These are phyloP conservation scores for Gynandropsis gynandra DNA, from an alignment of 345 rosid species.

Conservation along the genomic window DNA sequence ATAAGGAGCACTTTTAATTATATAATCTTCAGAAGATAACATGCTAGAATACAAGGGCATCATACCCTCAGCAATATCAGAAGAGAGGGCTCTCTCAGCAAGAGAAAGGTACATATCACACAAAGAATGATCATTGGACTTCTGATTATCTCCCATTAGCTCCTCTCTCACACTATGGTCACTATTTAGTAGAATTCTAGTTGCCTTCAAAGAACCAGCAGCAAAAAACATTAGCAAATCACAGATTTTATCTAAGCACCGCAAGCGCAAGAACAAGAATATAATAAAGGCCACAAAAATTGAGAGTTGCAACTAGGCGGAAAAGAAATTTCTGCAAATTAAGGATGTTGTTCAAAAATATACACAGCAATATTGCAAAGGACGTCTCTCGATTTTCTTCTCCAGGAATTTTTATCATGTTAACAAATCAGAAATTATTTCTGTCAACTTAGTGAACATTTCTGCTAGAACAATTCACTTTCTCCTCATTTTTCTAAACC, in stretches of 20 bases:
- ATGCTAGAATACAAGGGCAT: constrained; percentile 16
- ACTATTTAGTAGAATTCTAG: constrained; percentile 49
- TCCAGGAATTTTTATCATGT: not conserved
- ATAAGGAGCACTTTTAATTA: constrained; percentile 1
- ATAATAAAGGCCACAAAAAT: not conserved
- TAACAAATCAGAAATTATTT: constrained; percentile 1
- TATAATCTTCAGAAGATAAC: not conserved
- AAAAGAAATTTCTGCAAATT: constrained; percentile 11
- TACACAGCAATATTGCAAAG: constrained; percentile 4
- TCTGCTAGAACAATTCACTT: constrained; percentile 10
- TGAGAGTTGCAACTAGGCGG: constrained; percentile 10
- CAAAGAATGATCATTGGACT: constrained; percentile 35
- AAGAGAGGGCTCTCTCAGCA: constrained; percentile 44
- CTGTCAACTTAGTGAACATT: constrained; percentile 11
- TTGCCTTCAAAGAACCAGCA: constrained; percentile 44
- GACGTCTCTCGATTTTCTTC: not conserved
- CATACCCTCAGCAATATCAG: constrained; percentile 46
- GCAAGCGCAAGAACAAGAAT: constrained; percentile 12
- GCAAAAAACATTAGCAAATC: constrained; percentile 19
- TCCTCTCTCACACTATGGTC: constrained; percentile 45
- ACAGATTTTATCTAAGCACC: constrained; percentile 8
- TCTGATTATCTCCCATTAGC: constrained; percentile 47
- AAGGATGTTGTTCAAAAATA: constrained; percentile 6
- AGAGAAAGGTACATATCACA: constrained; percentile 52
- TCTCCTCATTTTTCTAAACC: not conserved